Evolutionary conservation across 495 filamentous ascomycete genomes (phyloP), one percentile per base, ranked within the genome.

Genomic region (Neurospora sp.): DNA sequence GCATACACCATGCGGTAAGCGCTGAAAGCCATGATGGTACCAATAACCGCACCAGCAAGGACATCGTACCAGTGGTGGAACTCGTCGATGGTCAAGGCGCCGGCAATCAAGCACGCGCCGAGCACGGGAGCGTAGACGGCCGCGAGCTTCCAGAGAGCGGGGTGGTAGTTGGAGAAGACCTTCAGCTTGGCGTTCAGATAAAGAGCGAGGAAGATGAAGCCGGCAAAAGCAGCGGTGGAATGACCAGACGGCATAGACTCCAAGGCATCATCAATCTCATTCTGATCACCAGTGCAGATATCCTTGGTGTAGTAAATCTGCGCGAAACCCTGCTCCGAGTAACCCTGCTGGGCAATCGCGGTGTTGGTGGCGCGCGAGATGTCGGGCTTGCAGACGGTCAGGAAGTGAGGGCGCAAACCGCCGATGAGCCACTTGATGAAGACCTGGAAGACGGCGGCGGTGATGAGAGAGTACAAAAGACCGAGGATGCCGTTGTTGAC

Each of bases 181-280:
- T 90, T 90, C 22, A 92, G 81, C 73, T 91, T 90, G 8, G 87
- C 89, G 73, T 91, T 91, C 20, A 91, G 81, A 77, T 89, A 92
- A 0, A 91, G 82, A n/a, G 82, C 83, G 5, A 90, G 77, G 72
- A 84, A 91, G 6, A 85, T 76, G 69, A 87, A 86, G n/a, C 84
- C 87, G 0, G 87, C 87, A 72, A 89, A 91, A 0, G 88, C 85
- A 9, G 85, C 85, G 0, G 84, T 83, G 48, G 87, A 82, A 76
- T 91, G 89, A 7, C 90, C 90, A 12, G 82, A 86, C 0, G 90
- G 90, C 76, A 91, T 90, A 20, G 53, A 86, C 75, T 89, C 84
- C 39, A 91, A 78, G 12, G 83, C 84, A 72, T 84, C 84, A 70
- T 85, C 81, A 72, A 88, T 84, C 70, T 85, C 74, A 68, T 83